Conservation (phyloP, 164 flowering plant species). For the Chimonanthus salicifolius region DNA sequence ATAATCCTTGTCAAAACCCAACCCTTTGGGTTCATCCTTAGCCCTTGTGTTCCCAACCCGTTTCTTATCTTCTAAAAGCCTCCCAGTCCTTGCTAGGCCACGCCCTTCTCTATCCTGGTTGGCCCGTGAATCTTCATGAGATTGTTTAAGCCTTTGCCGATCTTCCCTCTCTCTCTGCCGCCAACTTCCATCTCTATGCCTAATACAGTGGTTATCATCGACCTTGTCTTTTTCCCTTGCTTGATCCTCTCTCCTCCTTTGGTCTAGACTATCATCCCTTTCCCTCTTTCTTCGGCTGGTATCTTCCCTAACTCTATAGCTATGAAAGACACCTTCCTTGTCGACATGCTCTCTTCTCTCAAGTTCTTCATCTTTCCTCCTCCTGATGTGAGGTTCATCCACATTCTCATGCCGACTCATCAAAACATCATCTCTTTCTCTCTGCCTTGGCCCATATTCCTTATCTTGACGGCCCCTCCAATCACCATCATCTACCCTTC, state of each 20-base stretch:
- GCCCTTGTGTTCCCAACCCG: slow-evolving; percentile 46
- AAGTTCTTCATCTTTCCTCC: slow-evolving; percentile 72
- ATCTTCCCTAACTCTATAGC: slow-evolving; percentile 44
- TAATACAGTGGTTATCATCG: slow-evolving; percentile 49
- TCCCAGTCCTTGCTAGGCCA: slow-evolving; percentile 39
- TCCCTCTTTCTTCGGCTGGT: slow-evolving; percentile 64
- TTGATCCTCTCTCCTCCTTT: slow-evolving; percentile 55
- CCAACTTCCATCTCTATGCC: slow-evolving; percentile 69
- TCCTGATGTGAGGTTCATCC: slow-evolving; percentile 53
- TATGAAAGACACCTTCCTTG: slow-evolving; percentile 51
- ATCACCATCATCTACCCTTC: slow-evolving; percentile 61
- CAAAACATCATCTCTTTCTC: slow-evolving; percentile 62
- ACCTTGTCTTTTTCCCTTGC: slow-evolving; percentile 47
- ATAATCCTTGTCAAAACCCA: slow-evolving; percentile 52
- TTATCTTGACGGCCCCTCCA: slow-evolving; percentile 60
- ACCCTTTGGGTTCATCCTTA: slow-evolving; percentile 53
- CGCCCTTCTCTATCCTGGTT: slow-evolving; percentile 64
- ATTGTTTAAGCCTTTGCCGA: slow-evolving; percentile 44
- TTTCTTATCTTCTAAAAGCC: slow-evolving; percentile 55
- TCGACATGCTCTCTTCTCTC: slow-evolving; percentile 53
- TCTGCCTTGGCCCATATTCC: slow-evolving; percentile 44
- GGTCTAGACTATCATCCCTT: slow-evolving; percentile 63
- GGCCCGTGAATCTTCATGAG: slow-evolving; percentile 49
- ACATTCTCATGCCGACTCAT: slow-evolving; percentile 45
- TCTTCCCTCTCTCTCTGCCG: slow-evolving; percentile 62